Base-by-base conservation (phyloP, 2,329 filamentous ascomycete genomes). In the Septoria linicola region DNA sequence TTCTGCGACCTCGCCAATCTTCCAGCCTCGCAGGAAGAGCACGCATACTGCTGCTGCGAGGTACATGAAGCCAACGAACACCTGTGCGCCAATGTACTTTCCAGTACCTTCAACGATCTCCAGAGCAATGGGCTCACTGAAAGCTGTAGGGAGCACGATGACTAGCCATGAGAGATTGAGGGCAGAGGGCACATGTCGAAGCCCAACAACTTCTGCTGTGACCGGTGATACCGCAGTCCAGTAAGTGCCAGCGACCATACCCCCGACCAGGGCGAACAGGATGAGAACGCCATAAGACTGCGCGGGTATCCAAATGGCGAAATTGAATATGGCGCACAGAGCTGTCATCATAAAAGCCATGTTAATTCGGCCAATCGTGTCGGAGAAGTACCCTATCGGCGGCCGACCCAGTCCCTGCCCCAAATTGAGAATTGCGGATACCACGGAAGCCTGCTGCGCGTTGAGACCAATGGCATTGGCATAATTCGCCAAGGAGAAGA, bases 401-500 rank as follows among this genome's bases (percentile, higher is more conserved):
- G 87, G 87, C 10, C 88, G 76, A 1, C 88, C 88, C 8, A 90
- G 54, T 1, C 78, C 85, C 59, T 84, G 80, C 50, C 79, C 73
- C 63, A 85, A 64, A 65, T 89, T 91, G 60, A 91, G 78, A 31
- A 90, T 69, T 3, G 88, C 88, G n/a, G 82, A 84, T 39, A 89
- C 76, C 13, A 89, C 74, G 0, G 83, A 83, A 5, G 85, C 87
- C 63, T 91, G 82, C 4, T 79, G 76, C 1, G 85, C 74, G 1
- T 76, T 76, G 23, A 90, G 77, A 1, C 87, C 87, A 36, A 90
- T 80, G 3, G 77, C 78, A 49, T 80, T 77, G 31, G 84, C 84
- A 63, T 89, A 92, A 65, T 85, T 87, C 11, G 87, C 83, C 39
- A 91, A 72, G 8, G 82, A 86, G 69, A 90, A 92, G 37, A 90